Base-by-base conservation (phyloP, 345 rosid species). In the Syzygium jambos region DNA sequence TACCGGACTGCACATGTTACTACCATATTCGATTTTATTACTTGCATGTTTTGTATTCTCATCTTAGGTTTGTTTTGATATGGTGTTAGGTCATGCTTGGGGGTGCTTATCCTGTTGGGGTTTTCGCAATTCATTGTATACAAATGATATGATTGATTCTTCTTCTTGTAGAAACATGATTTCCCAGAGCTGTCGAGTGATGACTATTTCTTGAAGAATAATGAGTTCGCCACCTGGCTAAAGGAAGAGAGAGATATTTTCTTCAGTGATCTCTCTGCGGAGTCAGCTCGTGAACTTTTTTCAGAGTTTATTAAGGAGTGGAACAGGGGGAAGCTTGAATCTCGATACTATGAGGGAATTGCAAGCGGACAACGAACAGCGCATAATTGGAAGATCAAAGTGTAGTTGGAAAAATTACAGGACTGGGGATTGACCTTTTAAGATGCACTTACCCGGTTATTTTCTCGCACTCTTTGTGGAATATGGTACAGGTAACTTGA, bases 181-280 rank as follows among this genome's bases (percentile, higher is more conserved):
- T 73, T 96, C 86, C 92, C 90, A 86, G 95, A 95, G 95, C 91
- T 97, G 56, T 91, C 98, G 7, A 90, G 65, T 2, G 99, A 96
- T 21, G 98, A 97, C 93, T 97, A 97, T 93, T 96, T 94, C 91
- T 89, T 94, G 12, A 97, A 96, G 94, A 97, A 95, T 84, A 96
- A 95, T 10, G 99, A 97, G 91, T 97, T 96, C 85, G 93, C 98
- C 23, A 93, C 98, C 59, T 97, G 98, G 99, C 93, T 97, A 87
- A 94, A 91, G 93, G 99, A 97, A 87, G 91, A 96, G 91, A 96
- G 93, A 55, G 89, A 89, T n/a, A 84, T 92, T 41, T 97, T 94
- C 89, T 97, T 97, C 90, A 94, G 97, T 5, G 98, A 97, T 52
- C 98, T 97, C 87, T 95, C 95, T 1, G 92, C 99, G 0, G 97